A percentile compares a stretch with the other conserved stretches of the same genome.
Evolutionary conservation across 2,329 filamentous ascomycete species (phyloP).

Genomic region (Coniochaeta sp.): DNA sequence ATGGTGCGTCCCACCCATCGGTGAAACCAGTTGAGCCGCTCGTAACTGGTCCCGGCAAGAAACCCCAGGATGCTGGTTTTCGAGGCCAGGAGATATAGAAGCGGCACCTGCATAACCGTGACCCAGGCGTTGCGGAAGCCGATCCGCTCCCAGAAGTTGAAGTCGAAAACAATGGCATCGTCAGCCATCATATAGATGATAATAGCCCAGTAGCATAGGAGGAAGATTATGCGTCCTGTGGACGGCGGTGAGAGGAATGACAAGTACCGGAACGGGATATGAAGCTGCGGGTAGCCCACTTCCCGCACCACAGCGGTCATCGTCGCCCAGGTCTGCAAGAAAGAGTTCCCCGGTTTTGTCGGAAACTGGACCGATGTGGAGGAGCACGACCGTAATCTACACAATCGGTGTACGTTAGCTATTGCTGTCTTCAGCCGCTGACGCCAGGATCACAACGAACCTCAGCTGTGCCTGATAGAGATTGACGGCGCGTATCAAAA

Average conservation of each 20-base stretch:
- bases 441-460: slow-evolving; percentile 21
- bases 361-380: slow-evolving; percentile 37
- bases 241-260: slow-evolving; percentile 53
- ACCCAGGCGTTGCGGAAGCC: slow-evolving; percentile 64
- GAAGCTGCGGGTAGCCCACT: slow-evolving; percentile 46
- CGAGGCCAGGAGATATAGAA: slow-evolving; percentile 54
- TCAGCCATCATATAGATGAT: slow-evolving; percentile 49
- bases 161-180: slow-evolving; percentile 40
- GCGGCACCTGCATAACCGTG: slow-evolving; percentile 54
- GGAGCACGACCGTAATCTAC: slow-evolving; percentile 31
- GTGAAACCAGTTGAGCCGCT: slow-evolving; percentile 66
- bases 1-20: slow-evolving; percentile 65
- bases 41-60: slow-evolving; percentile 56
- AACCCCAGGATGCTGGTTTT: slow-evolving; percentile 53
- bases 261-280: slow-evolving; percentile 35
- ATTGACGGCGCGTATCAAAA: slow-evolving; percentile 34
- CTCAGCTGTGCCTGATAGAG: slow-evolving; percentile 30
- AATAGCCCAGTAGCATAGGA: slow-evolving; percentile 51
- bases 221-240: slow-evolving; percentile 44
- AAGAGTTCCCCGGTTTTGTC: slow-evolving; percentile 38
- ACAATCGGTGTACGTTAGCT: background rate
- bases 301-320: slow-evolving; percentile 50
- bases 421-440: background rate
- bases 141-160: slow-evolving; percentile 55
- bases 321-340: slow-evolving; percentile 49